phyloP scores from a whole-genome alignment of 495 filamentous ascomycete species.

The Podospora didyma region DNA sequence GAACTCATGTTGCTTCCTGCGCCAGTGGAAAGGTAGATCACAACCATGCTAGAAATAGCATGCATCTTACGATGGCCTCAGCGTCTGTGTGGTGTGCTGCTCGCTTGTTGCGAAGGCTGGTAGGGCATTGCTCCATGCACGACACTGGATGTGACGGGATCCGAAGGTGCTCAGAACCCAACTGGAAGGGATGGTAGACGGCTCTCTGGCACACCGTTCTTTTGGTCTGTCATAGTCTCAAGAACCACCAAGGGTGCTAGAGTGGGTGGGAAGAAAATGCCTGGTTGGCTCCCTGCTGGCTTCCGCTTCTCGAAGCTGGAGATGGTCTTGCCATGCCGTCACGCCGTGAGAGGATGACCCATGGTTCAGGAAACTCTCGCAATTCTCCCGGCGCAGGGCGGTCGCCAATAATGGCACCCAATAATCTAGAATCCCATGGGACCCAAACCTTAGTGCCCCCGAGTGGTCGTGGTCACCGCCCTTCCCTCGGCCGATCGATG shows the following conservation, averaged over 20 bases:
- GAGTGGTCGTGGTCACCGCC: not conserved
- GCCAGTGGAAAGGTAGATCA: no score
- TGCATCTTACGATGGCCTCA: not conserved
- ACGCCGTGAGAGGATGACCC: constrained; percentile 9
- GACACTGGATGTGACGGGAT: constrained; percentile 8
- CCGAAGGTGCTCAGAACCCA: constrained; percentile 3
- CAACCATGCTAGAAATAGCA: no score
- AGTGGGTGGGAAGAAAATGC: constrained; percentile 4
- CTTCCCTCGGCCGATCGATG: not conserved
- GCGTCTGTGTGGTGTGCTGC: not conserved
- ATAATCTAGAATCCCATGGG: constrained; percentile 18
- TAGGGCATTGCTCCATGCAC: not conserved
- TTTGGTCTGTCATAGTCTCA: no score
- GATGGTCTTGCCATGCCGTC: constrained; percentile 2
- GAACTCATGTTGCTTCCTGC: no score
- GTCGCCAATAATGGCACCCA: constrained; percentile 21
- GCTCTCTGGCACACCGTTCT: constrained; percentile 9
- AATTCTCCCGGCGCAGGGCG: constrained; percentile 16
- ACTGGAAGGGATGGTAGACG: not conserved
- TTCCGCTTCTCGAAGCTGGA: constrained; percentile 15
- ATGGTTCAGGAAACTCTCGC: constrained; percentile 13
- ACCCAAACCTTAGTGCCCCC: not conserved
- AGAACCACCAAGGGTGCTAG: not conserved
- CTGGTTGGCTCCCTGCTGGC: constrained; percentile 3
- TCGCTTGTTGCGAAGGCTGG: no score